Conservation (phyloP, 78 protist species). For the slime mould (Dictyostelium discoideum) region DNA sequence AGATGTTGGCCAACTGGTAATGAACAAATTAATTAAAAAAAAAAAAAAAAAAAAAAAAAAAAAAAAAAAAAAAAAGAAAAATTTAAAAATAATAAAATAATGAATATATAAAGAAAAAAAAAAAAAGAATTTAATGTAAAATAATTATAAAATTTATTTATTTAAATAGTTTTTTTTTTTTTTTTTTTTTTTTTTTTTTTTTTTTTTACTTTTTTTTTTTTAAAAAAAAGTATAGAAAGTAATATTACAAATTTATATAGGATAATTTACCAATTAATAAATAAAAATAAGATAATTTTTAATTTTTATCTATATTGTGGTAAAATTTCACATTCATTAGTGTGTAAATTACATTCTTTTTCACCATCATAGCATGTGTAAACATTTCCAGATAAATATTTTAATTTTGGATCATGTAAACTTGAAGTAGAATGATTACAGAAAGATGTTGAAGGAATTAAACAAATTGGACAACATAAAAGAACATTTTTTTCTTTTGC, state of each 20-base stretch:
- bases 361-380: not conserved
- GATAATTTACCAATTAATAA: not conserved
- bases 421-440: not conserved
- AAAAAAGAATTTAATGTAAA: not conserved
- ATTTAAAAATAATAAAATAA: not conserved
- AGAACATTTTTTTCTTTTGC: not conserved
- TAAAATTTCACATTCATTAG: not conserved
- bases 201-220: not conserved
- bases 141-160: not conserved
- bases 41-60: too few relatives aligned
- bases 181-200: not conserved
- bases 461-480: constrained; percentile 14
- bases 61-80: too few relatives aligned
- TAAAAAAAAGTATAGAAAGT: not conserved
- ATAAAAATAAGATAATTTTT: not conserved
- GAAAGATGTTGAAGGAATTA: not conserved
- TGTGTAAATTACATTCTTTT: not conserved
- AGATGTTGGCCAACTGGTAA: not conserved
- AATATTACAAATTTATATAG: not conserved
- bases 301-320: not conserved
- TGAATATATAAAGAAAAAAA: not conserved
- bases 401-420: not conserved
- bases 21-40: not conserved
- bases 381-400: not conserved
- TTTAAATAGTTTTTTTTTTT: not conserved